A percentile compares a stretch with the other conserved stretches of the same genome.
Conservation (phyloP, 2,329 filamentous ascomycete genomes). For the Polytolypa hystricis region DNA sequence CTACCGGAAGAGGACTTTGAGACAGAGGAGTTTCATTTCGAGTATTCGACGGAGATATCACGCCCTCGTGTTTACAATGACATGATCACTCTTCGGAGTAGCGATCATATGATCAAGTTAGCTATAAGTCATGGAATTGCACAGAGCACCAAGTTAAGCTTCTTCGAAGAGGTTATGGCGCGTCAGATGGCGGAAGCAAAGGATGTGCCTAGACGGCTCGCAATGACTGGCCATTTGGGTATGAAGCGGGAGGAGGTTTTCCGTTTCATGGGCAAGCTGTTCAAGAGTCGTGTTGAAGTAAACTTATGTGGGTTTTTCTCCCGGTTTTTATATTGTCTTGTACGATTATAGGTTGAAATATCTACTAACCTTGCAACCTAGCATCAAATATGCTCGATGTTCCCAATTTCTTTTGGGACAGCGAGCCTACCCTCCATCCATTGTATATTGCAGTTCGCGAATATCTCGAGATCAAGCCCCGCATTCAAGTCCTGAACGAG, state of each 20-base stretch:
- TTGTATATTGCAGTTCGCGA: constrained; percentile 91
- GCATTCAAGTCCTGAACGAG: constrained; percentile 94
- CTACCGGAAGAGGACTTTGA: constrained; percentile 86
- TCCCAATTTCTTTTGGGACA: constrained; percentile 97
- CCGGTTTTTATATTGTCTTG: neutral
- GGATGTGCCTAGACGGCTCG: constrained; percentile 78
- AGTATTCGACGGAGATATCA: constrained; percentile 79
- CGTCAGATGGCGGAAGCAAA: constrained; percentile 89
- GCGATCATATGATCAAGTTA: constrained; percentile 98
- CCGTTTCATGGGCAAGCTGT: constrained; percentile 77
- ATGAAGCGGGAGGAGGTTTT: constrained; percentile 90
- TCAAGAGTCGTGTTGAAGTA: constrained; percentile 90
- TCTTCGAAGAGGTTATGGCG: constrained; percentile 94
- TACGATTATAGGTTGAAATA: neutral
- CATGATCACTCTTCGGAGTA: constrained; percentile 92
- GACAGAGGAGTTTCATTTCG: constrained; percentile 96
- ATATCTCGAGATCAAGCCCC: constrained; percentile 92
- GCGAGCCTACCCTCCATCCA: constrained; percentile 86
- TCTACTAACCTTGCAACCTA: no score
- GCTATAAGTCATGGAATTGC: constrained; percentile 96
- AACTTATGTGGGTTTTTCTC: constrained; percentile 68
- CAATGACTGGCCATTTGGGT: constrained; percentile 77
- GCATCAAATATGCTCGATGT: constrained; percentile 93
- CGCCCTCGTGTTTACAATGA: constrained; percentile 93
- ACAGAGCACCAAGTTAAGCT: constrained; percentile 90